Conservation (phyloP, 2,329 filamentous ascomycete genomes). For the Penicillium sp. region DNA sequence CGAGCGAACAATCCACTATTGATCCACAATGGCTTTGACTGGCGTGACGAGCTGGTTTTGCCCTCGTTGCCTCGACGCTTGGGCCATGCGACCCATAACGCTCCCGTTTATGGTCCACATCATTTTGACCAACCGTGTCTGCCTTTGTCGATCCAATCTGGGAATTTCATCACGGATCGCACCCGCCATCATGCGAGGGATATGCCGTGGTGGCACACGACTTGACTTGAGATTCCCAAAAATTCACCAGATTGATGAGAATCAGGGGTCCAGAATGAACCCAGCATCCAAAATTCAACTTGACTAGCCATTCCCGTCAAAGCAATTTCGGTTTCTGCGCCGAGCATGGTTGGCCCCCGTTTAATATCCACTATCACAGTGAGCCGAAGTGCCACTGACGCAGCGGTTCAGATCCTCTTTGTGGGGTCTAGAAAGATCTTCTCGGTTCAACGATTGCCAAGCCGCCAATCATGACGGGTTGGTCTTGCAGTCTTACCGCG, state of each 20-base stretch:
- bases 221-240: slow-evolving; percentile 13
- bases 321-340: background rate
- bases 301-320: no score
- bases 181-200: slow-evolving; percentile 9
- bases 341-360: background rate
- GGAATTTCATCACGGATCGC: background rate
- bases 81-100: slow-evolving; percentile 8
- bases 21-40: background rate
- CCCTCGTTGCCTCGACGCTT: slow-evolving; percentile 15
- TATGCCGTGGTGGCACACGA: slow-evolving; percentile 10
- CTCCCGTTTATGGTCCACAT: slow-evolving; percentile 9
- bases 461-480: background rate
- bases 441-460: slow-evolving; percentile 7
- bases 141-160: slow-evolving; percentile 12
- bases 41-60: slow-evolving; percentile 5
- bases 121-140: slow-evolving; percentile 2
- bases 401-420: slow-evolving; percentile 7
- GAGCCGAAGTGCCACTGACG: slow-evolving; percentile 9
- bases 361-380: slow-evolving; percentile 5
- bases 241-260: no score
- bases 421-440: slow-evolving; percentile 15
- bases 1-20: no score
- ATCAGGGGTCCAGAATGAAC: no score
- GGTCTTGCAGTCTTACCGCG: background rate
- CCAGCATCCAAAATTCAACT: no score